Conservation (phyloP, 148 eudicot genomes). For the Rhododendron williamsianum region DNA sequence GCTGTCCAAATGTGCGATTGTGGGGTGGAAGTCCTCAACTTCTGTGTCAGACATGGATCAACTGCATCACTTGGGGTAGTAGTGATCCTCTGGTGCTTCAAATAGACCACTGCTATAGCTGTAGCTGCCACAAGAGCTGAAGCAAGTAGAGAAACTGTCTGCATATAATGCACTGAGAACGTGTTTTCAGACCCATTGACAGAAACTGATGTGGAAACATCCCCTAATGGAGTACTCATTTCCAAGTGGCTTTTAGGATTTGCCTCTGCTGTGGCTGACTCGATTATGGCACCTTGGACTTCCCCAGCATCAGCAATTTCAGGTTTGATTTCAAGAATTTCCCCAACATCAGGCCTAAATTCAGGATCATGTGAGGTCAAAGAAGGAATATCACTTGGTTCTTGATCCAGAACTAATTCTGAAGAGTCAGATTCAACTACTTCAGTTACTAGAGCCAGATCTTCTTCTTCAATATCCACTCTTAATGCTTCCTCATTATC, state of each 20-base stretch:
- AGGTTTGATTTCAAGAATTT: background rate
- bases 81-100: constrained; percentile 16
- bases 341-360: background rate
- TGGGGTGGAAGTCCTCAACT: constrained; percentile 3
- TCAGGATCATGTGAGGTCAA: constrained; percentile 1
- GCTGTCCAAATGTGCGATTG: constrained; percentile 21
- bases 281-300: background rate
- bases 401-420: constrained; percentile 1
- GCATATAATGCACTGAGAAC: background rate
- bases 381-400: constrained; percentile 1
- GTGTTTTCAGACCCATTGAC: constrained; percentile 2
- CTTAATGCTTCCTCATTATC: constrained; percentile 4
- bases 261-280: background rate
- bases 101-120: constrained; percentile 11
- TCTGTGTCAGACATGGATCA: constrained; percentile 11
- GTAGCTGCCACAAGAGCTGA: constrained; percentile 23
- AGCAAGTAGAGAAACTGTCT: constrained; percentile 17
- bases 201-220: background rate
- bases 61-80: background rate
- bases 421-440: constrained; percentile 7
- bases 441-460: background rate
- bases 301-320: background rate
- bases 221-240: background rate
- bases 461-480: background rate
- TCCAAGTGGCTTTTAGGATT: constrained; percentile 11